Evolutionary conservation across 129 eudicot species (phyloP), one percentile per base, ranked within the genome.

Genomic region (Escallonia herrerae): DNA sequence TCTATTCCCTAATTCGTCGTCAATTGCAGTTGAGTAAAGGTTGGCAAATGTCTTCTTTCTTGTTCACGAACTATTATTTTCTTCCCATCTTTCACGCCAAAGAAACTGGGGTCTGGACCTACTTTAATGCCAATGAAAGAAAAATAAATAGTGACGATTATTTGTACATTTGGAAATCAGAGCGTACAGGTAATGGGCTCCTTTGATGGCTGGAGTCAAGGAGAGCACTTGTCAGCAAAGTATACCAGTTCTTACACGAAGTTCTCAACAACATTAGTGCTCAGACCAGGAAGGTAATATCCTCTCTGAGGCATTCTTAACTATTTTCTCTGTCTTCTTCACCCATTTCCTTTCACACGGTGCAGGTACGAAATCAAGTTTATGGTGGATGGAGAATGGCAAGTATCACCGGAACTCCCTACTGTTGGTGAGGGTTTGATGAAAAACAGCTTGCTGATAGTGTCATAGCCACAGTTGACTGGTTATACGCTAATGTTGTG

Each of bases 111-210:
- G 33, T 22, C 33, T 22, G 33, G 33, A 22, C 33, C 33, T 22
- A 22, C 33, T 22, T 22, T 22, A 22, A 22, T 22, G 33, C 33
- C 33, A 22, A 22, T 22, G 33, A 22, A 22, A 22, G 33, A 22
- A 22, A 22, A 22, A 22, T 22, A 22, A 22, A 22, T 22, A 22
- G 33, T 22, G 49, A 45, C 6, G 9, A 45, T 45, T 45, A 8
- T 53, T 53, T 53, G 5, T 12, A 13, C 54, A 43, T 71, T 63
- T 73, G 62, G 61, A 63, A 59, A 56, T 58, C 71, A 93, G 98
- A 83, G 95, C 66, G 98, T 93, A 43, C 96, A 93, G 80, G 91
- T 88, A 40, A 93, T 93, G 98, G 98, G 98, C 45, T 85, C 91
- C 43, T 93, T 93, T 51, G 91, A 93, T 69, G 96, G 96, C 38